Percentiles rank a stretch among this genome's conserved stretches.
These are phyloP conservation scores for Populus deltoides DNA, from an alignment of 345 rosid genomes.

Conservation along the genomic window DNA sequence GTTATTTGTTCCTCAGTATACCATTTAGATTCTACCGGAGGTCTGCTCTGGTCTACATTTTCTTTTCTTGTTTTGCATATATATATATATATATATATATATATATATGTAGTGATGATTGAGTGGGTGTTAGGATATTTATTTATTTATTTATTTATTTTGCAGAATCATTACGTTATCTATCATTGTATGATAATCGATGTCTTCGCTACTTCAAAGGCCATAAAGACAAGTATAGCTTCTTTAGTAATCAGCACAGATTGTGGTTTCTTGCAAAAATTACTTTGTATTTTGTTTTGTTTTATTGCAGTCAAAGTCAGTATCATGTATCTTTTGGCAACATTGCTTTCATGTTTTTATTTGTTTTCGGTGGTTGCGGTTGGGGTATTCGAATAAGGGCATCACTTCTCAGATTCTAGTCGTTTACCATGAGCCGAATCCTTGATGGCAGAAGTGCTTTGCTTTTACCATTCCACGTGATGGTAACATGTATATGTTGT, in stretches of 20 bases:
- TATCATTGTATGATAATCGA: conserved; percentile 95
- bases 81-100: no score
- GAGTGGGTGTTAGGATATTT: background rate
- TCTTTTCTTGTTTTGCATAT: conserved; percentile 4
- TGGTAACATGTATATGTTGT: background rate
- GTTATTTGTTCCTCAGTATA: conserved; percentile 83
- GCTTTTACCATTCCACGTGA: background rate
- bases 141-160: background rate
- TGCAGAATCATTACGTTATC: conserved; percentile 81
- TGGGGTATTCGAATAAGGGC: background rate
- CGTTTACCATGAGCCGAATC: background rate
- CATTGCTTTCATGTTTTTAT: background rate
- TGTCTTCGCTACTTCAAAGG: conserved; percentile 98
- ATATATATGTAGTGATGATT: no score
- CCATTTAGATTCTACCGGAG: conserved; percentile 74
- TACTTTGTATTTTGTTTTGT: background rate
- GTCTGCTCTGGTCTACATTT: conserved; percentile 26
- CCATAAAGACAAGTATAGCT: conserved; percentile 72
- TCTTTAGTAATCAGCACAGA: background rate
- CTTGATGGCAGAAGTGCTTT: background rate
- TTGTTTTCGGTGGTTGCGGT: background rate
- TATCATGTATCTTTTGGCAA: background rate
- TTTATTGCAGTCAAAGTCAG: background rate
- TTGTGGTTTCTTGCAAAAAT: background rate
- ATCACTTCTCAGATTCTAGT: background rate